Conservation (phyloP, 2,329 filamentous ascomycete genomes). For the Microsporum canis region DNA sequence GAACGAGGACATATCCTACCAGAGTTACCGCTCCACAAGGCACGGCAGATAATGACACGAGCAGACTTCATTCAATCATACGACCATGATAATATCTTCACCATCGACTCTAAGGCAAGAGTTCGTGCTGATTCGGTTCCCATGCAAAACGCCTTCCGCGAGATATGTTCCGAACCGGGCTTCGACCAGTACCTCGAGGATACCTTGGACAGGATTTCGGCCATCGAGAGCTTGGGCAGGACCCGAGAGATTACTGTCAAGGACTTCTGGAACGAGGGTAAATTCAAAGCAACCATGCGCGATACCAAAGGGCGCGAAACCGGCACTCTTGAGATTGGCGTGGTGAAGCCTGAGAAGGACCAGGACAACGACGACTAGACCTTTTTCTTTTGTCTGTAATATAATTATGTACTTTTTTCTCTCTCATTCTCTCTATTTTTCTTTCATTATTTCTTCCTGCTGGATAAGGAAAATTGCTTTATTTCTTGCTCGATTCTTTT, state of each 20-base stretch:
- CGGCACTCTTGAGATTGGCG: conserved; percentile 39
- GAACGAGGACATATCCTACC: conserved; percentile 64
- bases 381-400: not conserved
- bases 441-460: not conserved
- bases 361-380: conserved; percentile 17
- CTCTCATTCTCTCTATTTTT: not conserved
- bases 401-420: not conserved
- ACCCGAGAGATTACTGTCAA: conserved; percentile 95
- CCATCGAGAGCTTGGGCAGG: conserved; percentile 83
- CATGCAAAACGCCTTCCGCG: conserved; percentile 84
- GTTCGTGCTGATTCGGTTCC: conserved; percentile 90
- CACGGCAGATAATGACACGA: conserved; percentile 87
- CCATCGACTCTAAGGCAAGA: conserved; percentile 74
- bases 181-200: conserved; percentile 74
- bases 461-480: not conserved
- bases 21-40: conserved; percentile 66
- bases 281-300: conserved; percentile 54
- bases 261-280: conserved; percentile 74
- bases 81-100: conserved; percentile 90
- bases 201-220: conserved; percentile 74
- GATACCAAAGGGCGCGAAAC: conserved; percentile 39
- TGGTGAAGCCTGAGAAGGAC: conserved; percentile 28
- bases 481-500: not conserved
- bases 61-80: conserved; percentile 89
- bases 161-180: conserved; percentile 64